A percentile compares a stretch with the other conserved stretches of the same genome.
These are phyloP conservation scores for Marchantia paleacea DNA, from an alignment of 225 moss, liverwort and hornwort genomes.

Conservation along the genomic window DNA sequence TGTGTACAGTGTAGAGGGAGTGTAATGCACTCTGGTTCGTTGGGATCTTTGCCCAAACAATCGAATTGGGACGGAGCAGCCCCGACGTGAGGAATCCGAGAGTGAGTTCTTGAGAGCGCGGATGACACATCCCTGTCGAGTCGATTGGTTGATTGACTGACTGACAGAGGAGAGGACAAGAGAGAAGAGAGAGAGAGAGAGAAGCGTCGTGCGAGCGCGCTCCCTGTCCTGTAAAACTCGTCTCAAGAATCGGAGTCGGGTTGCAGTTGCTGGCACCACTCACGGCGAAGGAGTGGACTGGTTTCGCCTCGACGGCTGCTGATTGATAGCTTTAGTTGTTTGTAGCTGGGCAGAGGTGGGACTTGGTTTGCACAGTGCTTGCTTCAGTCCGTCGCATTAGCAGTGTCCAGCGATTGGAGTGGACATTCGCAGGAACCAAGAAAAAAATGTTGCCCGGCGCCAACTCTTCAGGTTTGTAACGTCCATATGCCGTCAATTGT, in stretches of 20 bases:
- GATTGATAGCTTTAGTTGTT: not conserved
- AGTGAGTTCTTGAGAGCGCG: not conserved
- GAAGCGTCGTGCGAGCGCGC: not conserved
- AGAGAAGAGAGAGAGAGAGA: not conserved
- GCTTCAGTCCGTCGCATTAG: not conserved
- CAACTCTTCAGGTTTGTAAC: not conserved
- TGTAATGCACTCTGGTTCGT: not conserved
- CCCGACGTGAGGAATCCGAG: not conserved
- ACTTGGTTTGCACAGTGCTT: not conserved
- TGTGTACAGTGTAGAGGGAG: not conserved
- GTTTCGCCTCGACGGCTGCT: not conserved
- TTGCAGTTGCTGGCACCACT: not conserved
- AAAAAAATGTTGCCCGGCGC: not conserved
- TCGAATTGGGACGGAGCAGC: not conserved
- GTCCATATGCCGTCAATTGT: not conserved
- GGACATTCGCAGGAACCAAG: not conserved
- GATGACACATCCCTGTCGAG: not conserved
- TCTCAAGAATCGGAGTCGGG: not conserved
- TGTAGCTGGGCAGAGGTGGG: not conserved
- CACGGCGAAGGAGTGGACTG: too few species aligned
- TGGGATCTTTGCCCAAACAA: not conserved
- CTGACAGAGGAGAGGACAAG: not conserved
- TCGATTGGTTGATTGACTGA: not conserved
- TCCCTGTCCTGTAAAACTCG: not conserved
- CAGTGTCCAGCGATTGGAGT: not conserved